Evolutionary conservation across 257 asterid species (phyloP).

Genomic region (Nicotiana tomentosiformis): DNA sequence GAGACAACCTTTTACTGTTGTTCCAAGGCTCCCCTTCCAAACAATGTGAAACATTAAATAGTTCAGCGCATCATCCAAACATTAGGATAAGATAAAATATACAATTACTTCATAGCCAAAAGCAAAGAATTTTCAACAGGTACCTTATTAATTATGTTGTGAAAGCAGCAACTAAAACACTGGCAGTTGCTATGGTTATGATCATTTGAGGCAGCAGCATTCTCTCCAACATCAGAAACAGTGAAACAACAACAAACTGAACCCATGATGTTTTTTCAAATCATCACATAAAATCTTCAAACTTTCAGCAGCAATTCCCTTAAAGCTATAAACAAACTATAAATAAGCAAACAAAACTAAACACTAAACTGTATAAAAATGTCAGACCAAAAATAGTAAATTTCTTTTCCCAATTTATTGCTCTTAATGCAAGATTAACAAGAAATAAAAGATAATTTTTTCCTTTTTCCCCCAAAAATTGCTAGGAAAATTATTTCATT

Average conservation of each 20-base stretch:
- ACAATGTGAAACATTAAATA: too few relatives aligned
- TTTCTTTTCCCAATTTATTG: not conserved
- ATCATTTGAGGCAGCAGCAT: constrained; percentile 4
- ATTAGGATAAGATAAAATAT: not conserved
- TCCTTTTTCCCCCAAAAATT: not conserved
- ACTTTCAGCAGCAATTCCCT: constrained; percentile 1
- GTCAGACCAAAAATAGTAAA: not conserved
- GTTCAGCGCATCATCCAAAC: not conserved
- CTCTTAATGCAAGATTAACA: not conserved
- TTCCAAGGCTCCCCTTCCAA: too few relatives aligned
- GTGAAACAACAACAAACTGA: constrained; percentile 33
- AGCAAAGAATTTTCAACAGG: not conserved
- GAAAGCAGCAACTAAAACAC: constrained; percentile 29
- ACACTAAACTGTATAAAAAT: not conserved
- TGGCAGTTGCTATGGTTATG: constrained; percentile 9
- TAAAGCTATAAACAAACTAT: not conserved
- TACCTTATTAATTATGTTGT: constrained; percentile 35
- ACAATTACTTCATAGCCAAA: not conserved
- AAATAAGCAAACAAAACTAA: not conserved
- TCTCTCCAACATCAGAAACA: constrained; percentile 15
- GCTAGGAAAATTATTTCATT: not conserved
- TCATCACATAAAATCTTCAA: constrained; percentile 6
- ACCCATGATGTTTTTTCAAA: constrained; percentile 38
- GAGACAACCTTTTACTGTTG: too few relatives aligned
- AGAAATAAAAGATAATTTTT: not conserved